phyloP scores from a whole-genome alignment of 2,329 filamentous ascomycete species.

The Akanthomyces uredinophilus region DNA sequence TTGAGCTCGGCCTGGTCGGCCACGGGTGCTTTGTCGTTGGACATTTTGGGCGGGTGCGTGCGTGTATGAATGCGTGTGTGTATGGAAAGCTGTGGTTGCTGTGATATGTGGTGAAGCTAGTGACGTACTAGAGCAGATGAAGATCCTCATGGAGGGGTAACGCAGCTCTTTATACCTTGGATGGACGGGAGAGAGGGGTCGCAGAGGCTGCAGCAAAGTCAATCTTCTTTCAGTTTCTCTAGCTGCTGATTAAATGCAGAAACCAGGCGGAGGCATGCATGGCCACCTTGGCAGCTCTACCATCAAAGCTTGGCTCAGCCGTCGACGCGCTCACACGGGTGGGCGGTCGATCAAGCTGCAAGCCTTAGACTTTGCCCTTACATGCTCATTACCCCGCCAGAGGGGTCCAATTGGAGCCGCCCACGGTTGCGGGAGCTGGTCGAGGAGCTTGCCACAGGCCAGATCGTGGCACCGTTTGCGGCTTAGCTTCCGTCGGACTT shows the following conservation, averaged over 20 bases:
- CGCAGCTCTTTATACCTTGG: background rate
- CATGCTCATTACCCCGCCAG: background rate
- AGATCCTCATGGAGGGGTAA: background rate
- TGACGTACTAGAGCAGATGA: no score
- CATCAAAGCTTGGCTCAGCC: background rate
- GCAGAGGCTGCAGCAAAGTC: background rate
- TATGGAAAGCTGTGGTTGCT: background rate
- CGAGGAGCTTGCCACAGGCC: background rate
- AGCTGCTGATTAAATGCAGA: background rate
- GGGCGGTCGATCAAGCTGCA: background rate
- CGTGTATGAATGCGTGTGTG: background rate
- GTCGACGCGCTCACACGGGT: background rate
- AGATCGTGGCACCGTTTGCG: background rate
- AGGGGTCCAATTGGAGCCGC: background rate
- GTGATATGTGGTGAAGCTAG: background rate
- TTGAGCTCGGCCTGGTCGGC: slow-evolving; percentile 21
- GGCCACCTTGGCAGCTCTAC: background rate
- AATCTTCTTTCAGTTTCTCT: background rate
- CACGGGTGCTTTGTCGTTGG: slow-evolving; percentile 16
- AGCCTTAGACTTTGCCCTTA: background rate
- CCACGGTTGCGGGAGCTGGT: no score
- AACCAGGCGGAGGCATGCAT: background rate
- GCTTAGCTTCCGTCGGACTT: slow-evolving; percentile 13
- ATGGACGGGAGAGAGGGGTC: no score
- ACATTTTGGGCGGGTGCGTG: background rate